These are phyloP conservation scores for Penicillium tannophilum DNA, from an alignment of 495 filamentous ascomycete species.

Conservation along the genomic window DNA sequence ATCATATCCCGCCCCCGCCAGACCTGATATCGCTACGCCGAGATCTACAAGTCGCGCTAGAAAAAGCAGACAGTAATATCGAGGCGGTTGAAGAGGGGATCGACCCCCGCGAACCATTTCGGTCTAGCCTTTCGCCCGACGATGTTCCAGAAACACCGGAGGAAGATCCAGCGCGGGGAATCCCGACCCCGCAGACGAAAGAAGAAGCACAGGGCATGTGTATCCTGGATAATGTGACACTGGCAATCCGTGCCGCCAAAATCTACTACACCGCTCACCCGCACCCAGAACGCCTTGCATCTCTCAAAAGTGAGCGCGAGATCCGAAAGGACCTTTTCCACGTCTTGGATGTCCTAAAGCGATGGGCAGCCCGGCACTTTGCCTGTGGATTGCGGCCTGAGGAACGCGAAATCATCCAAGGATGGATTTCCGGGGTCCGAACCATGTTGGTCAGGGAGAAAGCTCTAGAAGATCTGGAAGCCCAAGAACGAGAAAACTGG, in stretches of 20 bases:
- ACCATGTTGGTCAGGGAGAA: slow-evolving; percentile 74
- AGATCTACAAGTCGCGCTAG: slow-evolving; percentile 70
- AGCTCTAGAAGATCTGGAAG: slow-evolving; percentile 71
- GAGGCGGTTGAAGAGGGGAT: slow-evolving; percentile 44
- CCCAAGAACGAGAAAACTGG: slow-evolving; percentile 71
- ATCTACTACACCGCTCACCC: slow-evolving; percentile 92
- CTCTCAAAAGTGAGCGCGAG: slow-evolving; percentile 79
- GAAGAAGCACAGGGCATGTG: slow-evolving; percentile 89
- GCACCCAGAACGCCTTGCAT: slow-evolving; percentile 75
- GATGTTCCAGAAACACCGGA: slow-evolving; percentile 32
- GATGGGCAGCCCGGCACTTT: slow-evolving; percentile 87
- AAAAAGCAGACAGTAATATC: slow-evolving; percentile 68
- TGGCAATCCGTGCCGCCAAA: slow-evolving; percentile 92
- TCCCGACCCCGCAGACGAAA: slow-evolving; percentile 59
- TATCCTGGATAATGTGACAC: slow-evolving; percentile 85
- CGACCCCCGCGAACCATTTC: slow-evolving; percentile 33
- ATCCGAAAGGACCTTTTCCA: slow-evolving; percentile 80
- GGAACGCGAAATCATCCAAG: slow-evolving; percentile 69
- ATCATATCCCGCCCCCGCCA: slow-evolving; percentile 84
- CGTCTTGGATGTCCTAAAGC: slow-evolving; percentile 86
- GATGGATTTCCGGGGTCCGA: slow-evolving; percentile 77
- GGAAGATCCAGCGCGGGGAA: slow-evolving; percentile 35
- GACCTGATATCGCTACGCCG: slow-evolving; percentile 74
- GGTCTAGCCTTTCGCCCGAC: slow-evolving; percentile 38
- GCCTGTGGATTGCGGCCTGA: slow-evolving; percentile 74